Evolutionary conservation across 192 early-diverging fungal species (phyloP).

Genomic region (Diversispora epigaea): DNA sequence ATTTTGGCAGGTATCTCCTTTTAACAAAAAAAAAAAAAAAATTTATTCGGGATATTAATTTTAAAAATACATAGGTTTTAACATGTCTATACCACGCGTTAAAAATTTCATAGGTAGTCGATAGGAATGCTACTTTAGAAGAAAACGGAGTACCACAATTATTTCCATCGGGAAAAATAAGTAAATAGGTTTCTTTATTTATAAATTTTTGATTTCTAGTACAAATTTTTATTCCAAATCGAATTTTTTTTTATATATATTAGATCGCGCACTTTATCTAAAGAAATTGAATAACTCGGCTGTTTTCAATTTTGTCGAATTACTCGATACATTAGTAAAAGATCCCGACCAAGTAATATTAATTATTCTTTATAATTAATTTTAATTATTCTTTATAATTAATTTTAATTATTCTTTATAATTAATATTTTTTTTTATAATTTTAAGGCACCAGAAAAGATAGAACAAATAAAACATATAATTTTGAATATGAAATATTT

Average conservation of each 20-base stretch:
- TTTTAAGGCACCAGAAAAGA: constrained; percentile 54
- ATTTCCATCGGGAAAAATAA: constrained; percentile 49
- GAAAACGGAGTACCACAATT: constrained; percentile 60
- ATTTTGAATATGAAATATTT: constrained; percentile 82
- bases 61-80: background rate
- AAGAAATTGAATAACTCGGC: constrained; percentile 62
- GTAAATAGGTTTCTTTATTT: constrained; percentile 2
- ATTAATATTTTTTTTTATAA: background rate
- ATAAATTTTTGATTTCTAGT: background rate
- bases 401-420: background rate
- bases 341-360: constrained; percentile 41
- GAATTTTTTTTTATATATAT: background rate
- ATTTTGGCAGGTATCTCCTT: constrained; percentile 58
- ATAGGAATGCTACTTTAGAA: constrained; percentile 48
- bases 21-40: too few species aligned
- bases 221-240: background rate
- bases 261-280: constrained; percentile 67
- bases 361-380: background rate
- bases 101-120: constrained; percentile 39
- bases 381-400: background rate
- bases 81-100: background rate
- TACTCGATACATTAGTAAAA: constrained; percentile 61
- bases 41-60: background rate
- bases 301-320: constrained; percentile 67
- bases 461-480: constrained; percentile 66